Evolutionary conservation across 495 filamentous ascomycete species (phyloP), one percentile per base, ranked within the genome.

Genomic region (Penicillium samsonianum): DNA sequence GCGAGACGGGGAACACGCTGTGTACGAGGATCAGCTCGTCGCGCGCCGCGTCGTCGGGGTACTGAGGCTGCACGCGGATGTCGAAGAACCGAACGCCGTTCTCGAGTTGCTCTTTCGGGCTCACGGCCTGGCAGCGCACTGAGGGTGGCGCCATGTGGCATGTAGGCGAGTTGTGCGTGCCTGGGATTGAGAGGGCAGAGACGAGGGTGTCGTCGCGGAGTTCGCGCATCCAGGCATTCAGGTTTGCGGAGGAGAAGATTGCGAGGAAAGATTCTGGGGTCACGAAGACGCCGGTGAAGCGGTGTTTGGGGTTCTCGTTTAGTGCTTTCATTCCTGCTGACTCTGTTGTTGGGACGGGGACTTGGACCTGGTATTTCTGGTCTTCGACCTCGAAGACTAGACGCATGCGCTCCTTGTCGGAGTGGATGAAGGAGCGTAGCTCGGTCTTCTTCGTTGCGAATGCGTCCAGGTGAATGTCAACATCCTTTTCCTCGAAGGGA

Each of bases 51-150:
- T 87, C 75, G 17, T 82, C 75, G 6, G 84, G 82, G 62, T 77
- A 73, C 35, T 81, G 73, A 5, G 83, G 83, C 63, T 90, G 84
- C 40, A 90, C 89, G 43, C 94, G 87, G 58, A 98, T 85, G 68
- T 98, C 94, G 62, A 98, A 85, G 78, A 96, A 98, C 50, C 94
- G 90, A 22, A 98, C 87, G 35, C 94, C 94, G 73, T 96, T 95
- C 47, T 87, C 75, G 48, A 98, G 82, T 68, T 98, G 94, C 45
- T 84, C 83, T 42, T 77, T 79, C 5, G 91, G 81, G 43, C 82
- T 75, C 23, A 92, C 90, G 25, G 90, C 86, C 73, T 98, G 94
- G 74, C 94, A 98, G 53, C 94, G 89, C 12, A 98, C 94, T 1
- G 90, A 94, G 7, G 94, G 94, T 0, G 96, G 83, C 19, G 94